phyloP scores from a whole-genome alignment of 1,284 basidiomycete genomes.

The Cutaneotrichosporon dermatis region DNA sequence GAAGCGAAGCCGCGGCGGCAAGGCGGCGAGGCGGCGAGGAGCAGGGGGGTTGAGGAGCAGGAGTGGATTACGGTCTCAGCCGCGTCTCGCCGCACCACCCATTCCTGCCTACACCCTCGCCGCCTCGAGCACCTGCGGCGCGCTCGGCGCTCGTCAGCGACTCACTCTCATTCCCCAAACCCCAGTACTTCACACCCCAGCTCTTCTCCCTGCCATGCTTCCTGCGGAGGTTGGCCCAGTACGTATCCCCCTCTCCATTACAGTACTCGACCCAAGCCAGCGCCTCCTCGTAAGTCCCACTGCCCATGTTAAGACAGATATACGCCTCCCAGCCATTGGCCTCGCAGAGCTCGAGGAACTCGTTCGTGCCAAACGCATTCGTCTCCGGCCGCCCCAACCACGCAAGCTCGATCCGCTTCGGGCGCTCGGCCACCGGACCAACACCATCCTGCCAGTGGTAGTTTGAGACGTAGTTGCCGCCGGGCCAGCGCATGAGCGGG shows the following conservation, averaged over 20 bases:
- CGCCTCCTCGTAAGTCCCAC: conserved; percentile 59
- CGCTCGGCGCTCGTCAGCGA: too few species aligned
- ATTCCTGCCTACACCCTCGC: too few species aligned
- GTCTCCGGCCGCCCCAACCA: conserved; percentile 48
- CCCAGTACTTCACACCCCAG: conserved; percentile 53
- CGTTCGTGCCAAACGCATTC: conserved; percentile 56
- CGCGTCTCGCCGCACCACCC: too few species aligned
- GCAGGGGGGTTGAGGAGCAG: too few species aligned
- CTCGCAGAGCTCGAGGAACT: conserved; percentile 44
- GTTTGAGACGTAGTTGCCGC: conserved; percentile 53
- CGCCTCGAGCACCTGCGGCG: too few species aligned
- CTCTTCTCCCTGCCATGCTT: conserved; percentile 58
- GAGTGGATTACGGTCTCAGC: too few species aligned
- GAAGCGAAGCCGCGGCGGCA: too few species aligned
- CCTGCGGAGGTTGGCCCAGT: conserved; percentile 57
- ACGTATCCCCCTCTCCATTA: conserved; percentile 50
- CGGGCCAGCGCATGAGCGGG: conserved; percentile 59
- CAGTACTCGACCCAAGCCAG: conserved; percentile 63
- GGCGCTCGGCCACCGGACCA: conserved; percentile 55
- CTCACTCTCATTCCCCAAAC: conserved; percentile 46
- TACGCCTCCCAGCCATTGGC: conserved; percentile 53
- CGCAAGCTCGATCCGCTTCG: conserved; percentile 57
- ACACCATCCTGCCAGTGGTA: conserved; percentile 64
- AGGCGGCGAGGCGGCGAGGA: too few species aligned
- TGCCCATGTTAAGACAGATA: conserved; percentile 57